Conservation (phyloP, 2,329 filamentous ascomycete species). For the Trematosphaeria pertusa region DNA sequence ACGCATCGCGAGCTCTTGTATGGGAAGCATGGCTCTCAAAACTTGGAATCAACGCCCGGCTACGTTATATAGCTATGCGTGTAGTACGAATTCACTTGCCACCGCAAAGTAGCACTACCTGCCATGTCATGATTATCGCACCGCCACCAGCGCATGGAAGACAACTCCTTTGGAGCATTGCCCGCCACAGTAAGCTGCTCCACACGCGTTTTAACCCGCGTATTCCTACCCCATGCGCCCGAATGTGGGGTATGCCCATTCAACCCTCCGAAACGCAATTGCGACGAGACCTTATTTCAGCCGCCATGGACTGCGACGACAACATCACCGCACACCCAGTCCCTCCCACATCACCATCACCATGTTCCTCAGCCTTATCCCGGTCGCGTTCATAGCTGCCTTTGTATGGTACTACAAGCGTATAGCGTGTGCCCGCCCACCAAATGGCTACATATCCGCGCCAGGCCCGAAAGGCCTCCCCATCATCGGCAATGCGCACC, state of each 20-base stretch:
- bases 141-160: no score
- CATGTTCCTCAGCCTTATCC: slow-evolving; percentile 20
- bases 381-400: slow-evolving; percentile 17
- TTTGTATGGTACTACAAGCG: slow-evolving; percentile 21
- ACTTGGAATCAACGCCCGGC: no score
- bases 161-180: neutral
- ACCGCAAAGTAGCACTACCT: no score
- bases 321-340: neutral
- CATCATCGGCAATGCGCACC: slow-evolving; percentile 38
- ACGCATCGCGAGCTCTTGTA: no score
- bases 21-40: no score
- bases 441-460: slow-evolving; percentile 22
- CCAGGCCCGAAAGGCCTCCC: slow-evolving; percentile 37
- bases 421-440: slow-evolving; percentile 17
- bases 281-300: slow-evolving; percentile 2
- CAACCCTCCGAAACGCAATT: neutral
- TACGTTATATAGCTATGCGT: no score
- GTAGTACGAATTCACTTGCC: no score
- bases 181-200: neutral
- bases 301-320: neutral
- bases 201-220: neutral
- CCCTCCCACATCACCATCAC: slow-evolving; percentile 4
- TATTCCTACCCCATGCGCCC: slow-evolving; percentile 6
- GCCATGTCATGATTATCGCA: no score
- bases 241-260: slow-evolving; percentile 10